Evolutionary conservation across 495 filamentous ascomycete species (phyloP), one percentile per base, ranked within the genome.

Genomic region (Parathielavia appendiculata): DNA sequence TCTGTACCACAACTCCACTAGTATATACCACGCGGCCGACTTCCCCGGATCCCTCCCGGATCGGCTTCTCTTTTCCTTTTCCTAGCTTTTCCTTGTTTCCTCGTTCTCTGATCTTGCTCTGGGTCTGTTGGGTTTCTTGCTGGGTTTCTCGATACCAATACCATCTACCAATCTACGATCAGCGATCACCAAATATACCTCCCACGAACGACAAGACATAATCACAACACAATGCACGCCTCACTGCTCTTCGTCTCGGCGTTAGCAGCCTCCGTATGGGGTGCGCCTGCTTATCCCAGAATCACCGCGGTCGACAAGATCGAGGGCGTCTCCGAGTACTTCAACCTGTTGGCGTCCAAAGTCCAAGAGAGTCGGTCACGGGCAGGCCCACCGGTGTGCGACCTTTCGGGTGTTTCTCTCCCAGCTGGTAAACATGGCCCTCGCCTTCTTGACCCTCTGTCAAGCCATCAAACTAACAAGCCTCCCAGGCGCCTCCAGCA

Each of bases 331-430:
- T 75, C 77, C 51, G 72, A 78, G 34, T 83, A 83, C 69, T 83
- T 83, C 73, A 75, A 77, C 61, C 63, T 79, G 60, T 61, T 83
- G 45, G 78, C 75, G 23, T 26, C 65, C 39, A 81, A 80, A 66
- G 70, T 80, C 51, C 70, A 76, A 61, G 53, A 69, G 20, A 69
- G 69, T 54, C 74, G 70, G 56, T 34, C 57, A 4, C 66, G 74
- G 66, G 48, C 67, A 4, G 11, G 39, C 17, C 73, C 73, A 16
- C 79, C 79, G 0, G 58, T 73, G 23, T 85, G 82, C 65, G 76
- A 84, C 69, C 55, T 84, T 44, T 71, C 71, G 54, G 74, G 73
- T 17, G 79, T 76, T 7, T 60, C 65, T 26, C 65, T 83, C 56
- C 76, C 79, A 35, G 58, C 64, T 43, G 65, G 77, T 81, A 74